These are phyloP conservation scores for Clohesyomyces aquaticus DNA, from an alignment of 495 filamentous ascomycete genomes.

Conservation along the genomic window DNA sequence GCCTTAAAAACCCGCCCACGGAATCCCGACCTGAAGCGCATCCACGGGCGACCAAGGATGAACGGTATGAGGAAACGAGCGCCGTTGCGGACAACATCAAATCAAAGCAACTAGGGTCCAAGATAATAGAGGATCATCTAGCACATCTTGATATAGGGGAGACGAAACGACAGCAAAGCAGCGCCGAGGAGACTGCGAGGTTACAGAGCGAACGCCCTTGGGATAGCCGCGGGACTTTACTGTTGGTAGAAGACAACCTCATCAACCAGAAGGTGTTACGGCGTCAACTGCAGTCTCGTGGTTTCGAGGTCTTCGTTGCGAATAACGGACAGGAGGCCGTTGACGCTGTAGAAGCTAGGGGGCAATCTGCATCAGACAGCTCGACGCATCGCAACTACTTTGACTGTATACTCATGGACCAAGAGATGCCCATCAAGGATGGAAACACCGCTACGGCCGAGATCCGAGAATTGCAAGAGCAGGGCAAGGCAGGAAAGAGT, in stretches of 20 bases:
- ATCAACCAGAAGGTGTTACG: constrained; percentile 40
- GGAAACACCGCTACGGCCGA: constrained; percentile 35
- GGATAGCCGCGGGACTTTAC: constrained; percentile 10
- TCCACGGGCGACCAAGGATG: constrained; percentile 6
- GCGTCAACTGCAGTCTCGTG: constrained; percentile 34
- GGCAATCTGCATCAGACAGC: background rate
- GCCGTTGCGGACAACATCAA: constrained; percentile 18
- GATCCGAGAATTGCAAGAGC: constrained; percentile 30
- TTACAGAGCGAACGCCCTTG: constrained; percentile 7
- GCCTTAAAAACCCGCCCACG: constrained; percentile 28
- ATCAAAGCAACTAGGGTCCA: constrained; percentile 1
- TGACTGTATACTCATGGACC: constrained; percentile 41
- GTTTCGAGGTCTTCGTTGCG: constrained; percentile 36
- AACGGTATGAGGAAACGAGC: constrained; percentile 15
- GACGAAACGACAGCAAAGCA: constrained; percentile 6
- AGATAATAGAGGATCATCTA: background rate
- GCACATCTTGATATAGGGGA: constrained; percentile 9
- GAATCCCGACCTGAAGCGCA: constrained; percentile 26
- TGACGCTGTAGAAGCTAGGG: constrained; percentile 30
- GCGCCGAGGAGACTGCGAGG: background rate
- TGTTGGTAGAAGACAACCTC: constrained; percentile 39
- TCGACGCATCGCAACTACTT: constrained; percentile 17
- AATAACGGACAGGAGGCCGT: constrained; percentile 40
- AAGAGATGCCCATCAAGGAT: constrained; percentile 40
- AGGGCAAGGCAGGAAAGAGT: constrained; percentile 24